Conservation (phyloP, 331 rosid species). For the Erythrophleum ivorense region DNA sequence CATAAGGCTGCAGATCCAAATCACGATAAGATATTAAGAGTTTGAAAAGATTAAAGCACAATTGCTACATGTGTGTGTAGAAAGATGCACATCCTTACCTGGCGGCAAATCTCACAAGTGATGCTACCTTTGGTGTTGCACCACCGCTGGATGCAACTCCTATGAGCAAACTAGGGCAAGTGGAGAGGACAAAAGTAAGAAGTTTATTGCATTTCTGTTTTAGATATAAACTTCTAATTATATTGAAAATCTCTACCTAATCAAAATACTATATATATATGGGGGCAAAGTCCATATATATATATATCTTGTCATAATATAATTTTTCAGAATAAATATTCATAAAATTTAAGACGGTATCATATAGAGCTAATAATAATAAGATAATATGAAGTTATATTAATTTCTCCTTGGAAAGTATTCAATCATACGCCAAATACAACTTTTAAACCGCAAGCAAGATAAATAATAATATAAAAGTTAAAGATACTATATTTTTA, state of each 20-base stretch:
- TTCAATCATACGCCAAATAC: neutral
- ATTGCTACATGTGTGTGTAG: neutral
- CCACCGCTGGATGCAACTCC: neutral
- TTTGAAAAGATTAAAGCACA: neutral
- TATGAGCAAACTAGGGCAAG: conserved; percentile 13
- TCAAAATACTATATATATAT: neutral
- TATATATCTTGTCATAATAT: too few relatives aligned
- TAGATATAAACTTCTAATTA: neutral
- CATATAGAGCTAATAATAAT: too few relatives aligned
- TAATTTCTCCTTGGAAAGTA: neutral
- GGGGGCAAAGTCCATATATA: neutral
- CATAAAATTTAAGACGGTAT: too few relatives aligned
- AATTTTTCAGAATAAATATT: too few relatives aligned
- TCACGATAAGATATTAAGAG: neutral
- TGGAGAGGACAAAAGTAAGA: neutral
- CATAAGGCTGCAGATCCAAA: neutral
- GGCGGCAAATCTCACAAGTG: conserved; percentile 20
- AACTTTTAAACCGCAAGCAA: neutral
- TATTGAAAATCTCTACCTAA: too few relatives aligned
- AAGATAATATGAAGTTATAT: neutral
- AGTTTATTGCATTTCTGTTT: neutral
- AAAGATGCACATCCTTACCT: neutral
- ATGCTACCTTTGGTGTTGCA: neutral
- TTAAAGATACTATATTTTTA: too few relatives aligned
- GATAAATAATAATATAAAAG: neutral